phyloP scores from a whole-genome alignment of 2,329 filamentous ascomycete species.

The Aureobasidium sp. region DNA sequence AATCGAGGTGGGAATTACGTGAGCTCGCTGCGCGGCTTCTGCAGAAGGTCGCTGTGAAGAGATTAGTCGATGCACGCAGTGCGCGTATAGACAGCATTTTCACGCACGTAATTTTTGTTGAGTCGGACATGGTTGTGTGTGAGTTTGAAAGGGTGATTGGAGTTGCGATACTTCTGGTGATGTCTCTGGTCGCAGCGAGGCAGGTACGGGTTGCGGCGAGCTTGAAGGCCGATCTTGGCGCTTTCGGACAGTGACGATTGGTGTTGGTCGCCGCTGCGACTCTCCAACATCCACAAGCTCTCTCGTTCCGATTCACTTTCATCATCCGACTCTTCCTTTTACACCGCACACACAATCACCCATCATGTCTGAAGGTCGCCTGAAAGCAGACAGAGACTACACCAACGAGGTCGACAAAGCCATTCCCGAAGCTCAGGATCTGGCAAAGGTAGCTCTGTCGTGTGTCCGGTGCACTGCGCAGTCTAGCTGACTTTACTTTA shows the following conservation, averaged over 20 bases:
- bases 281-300: conserved; percentile 3
- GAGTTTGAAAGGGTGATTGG: neutral
- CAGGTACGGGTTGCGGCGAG: neutral
- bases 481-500: conserved; percentile 28
- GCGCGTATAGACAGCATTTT: neutral
- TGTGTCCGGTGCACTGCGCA: neutral
- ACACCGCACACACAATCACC: neutral
- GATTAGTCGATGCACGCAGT: neutral
- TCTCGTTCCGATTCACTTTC: neutral
- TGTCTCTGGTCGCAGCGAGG: neutral
- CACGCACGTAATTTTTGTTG: conserved; percentile 9
- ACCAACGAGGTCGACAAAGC: conserved; percentile 89
- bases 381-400: conserved; percentile 99
- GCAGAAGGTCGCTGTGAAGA: conserved; percentile 65
- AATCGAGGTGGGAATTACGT: conserved; percentile 55
- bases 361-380: conserved; percentile 63
- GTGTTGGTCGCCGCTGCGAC: conserved; percentile 5
- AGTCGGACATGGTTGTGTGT: conserved; percentile 7
- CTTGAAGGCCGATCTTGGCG: neutral
- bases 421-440: conserved; percentile 81
- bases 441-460: conserved; percentile 61
- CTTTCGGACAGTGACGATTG: neutral
- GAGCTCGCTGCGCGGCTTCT: conserved; percentile 81
- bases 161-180: neutral
- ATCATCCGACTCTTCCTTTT: neutral